Percentiles rank a stretch among this genome's conserved stretches.
Evolutionary conservation across 768 basidiomycete genomes (phyloP).

Genomic region (Antrodiella citrinella): DNA sequence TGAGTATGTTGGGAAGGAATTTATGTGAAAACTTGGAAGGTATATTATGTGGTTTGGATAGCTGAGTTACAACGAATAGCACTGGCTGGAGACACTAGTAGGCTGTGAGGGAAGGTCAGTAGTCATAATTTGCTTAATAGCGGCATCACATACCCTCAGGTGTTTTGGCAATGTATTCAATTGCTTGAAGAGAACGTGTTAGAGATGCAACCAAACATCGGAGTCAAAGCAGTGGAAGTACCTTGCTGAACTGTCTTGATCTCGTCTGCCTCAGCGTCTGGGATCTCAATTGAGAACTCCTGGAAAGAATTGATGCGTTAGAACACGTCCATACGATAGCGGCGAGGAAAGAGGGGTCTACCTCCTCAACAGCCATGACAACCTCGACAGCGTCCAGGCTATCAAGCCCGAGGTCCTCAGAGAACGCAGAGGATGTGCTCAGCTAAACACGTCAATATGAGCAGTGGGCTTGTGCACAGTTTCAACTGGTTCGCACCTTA

Average conservation of each 20-base stretch:
- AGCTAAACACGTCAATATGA: conserved; percentile 38
- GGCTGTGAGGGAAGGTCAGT: no score
- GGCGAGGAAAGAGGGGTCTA: conserved; percentile 17
- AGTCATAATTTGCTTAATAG: no score
- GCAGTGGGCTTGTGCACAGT: no score
- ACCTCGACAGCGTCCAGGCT: conserved; percentile 97
- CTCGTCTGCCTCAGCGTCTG: conserved; percentile 91
- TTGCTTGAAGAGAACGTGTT: conserved; percentile 43
- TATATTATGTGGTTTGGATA: no score
- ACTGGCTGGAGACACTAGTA: no score
- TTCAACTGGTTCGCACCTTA: conserved; percentile 45
- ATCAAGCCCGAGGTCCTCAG: conserved; percentile 83
- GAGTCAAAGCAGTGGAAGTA: conserved; percentile 28
- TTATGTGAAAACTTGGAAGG: no score
- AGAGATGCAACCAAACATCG: conserved; percentile 1
- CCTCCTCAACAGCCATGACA: conserved; percentile 98
- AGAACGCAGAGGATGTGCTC: conserved; percentile 54
- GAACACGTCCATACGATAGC: background rate
- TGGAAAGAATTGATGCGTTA: conserved; percentile 24
- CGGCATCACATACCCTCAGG: conserved; percentile 23
- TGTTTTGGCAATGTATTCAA: conserved; percentile 92
- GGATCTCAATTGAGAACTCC: conserved; percentile 98
- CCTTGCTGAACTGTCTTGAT: conserved; percentile 91
- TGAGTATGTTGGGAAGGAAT: no score
- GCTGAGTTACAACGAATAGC: no score